Evolutionary conservation across 2,329 filamentous ascomycete genomes (phyloP), one percentile per base, ranked within the genome.

Genomic region (Aspergillus phoenicis): DNA sequence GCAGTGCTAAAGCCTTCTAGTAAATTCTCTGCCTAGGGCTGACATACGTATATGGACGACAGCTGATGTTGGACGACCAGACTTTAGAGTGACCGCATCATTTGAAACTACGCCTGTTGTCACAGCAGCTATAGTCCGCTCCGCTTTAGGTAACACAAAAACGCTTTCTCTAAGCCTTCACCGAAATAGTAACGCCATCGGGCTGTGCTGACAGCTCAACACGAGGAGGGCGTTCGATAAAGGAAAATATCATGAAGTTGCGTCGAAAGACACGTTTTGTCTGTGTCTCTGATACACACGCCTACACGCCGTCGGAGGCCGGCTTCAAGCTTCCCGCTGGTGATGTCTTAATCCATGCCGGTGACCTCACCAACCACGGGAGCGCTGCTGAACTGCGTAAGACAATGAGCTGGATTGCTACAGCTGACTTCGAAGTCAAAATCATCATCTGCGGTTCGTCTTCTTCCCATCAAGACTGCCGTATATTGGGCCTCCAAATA

Each of bases 211-310:
- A 24, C 41, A 13, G 20, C 22, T 43, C 8, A 24, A 45, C 33
- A 36, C 33, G 33, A 36, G 11, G 33, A 10, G 41, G 20, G 22
- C 20, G 41, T 13, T 24, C 20, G 11, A 24, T 7, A 11, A 22
- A 5, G 41, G 20, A 6, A 17, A 54, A 58, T 47, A 26, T 10
- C 33, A 6, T 36, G 33, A 15, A 36, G 33, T 74, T 74, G 70
- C 66, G 58, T 49, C 73, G 67, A 60, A 82, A 76, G 62, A 82
- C 83, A 49, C 81, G 84, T 61, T 80, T 87, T 48, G 82, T 87
- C 30, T 86, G 84, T 72, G 78, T 87, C 59, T 86, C 84, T 3
- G 85, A 87, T 70, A 87, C 84, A 17, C 83, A 87, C 68, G 82
- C 81, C 60, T 80, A 82, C 58, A 78, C 78, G 4, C 83, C 84